Base-by-base conservation (phyloP, 441 rosid species). In the Adansonia gregorii region DNA sequence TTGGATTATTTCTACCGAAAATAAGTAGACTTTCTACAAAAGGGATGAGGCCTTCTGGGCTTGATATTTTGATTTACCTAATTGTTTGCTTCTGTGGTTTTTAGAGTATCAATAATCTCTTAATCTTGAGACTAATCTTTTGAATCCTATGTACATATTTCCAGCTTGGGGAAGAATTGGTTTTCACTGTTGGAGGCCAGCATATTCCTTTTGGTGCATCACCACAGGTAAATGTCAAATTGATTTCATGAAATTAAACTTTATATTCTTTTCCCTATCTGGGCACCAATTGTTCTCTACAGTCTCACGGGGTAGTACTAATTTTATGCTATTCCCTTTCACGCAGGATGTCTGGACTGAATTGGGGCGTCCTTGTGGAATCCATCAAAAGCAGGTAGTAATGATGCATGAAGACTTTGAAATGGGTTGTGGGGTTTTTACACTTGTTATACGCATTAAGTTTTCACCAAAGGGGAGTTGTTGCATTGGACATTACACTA, bases 261-360 rank as follows among this genome's bases (percentile, higher is more conserved):
- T 75, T 14, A 11, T 41, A 14, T 39, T 46, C n/a, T 35, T 75
- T 24, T n/a, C 15, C 46, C 22, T 24, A 14, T 5, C 17, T 0
- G 14, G n/a, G 73, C 10, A 24, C 35, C 39, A 24, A 14, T 9
- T 46, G 39, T 31, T 24, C 73, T 69, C 22, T 49, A 17, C 27
- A 24, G 20, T 35, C 56, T 39, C 1, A 27, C 27, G 48, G 59
- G 51, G 10, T 69, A 43, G 24, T 68, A 8, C 59, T 68, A 43
- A 27, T 59, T 55, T 71, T 60, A 77, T 46, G 14, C 2, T 67
- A 24, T 77, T 56, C n/a, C 74, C 35, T 46, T 77, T 15, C 19
- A 15, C 83, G 85, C 89, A 96, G 98, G 99, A 96, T 87, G 90
- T 96, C 71, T 96, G 99, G 99, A 93, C 97, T 75, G 98, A 96